Percentiles rank a stretch among this genome's conserved stretches.
Evolutionary conservation across 176 grass and related monocot genomes (phyloP).

Genomic region (Luzula sylvatica): DNA sequence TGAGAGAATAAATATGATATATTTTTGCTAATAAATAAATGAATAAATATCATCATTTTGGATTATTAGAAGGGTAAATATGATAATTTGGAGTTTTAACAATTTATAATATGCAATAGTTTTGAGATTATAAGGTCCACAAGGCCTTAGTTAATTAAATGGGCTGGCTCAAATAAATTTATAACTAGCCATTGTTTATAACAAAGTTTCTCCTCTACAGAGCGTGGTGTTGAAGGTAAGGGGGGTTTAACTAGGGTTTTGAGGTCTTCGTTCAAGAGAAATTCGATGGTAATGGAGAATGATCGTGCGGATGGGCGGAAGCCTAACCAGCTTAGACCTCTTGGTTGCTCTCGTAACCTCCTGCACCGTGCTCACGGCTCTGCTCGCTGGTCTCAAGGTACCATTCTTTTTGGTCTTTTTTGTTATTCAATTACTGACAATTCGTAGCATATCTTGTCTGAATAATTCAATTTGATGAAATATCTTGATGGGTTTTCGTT

Average conservation of each 20-base stretch:
- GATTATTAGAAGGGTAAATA: too few relatives aligned
- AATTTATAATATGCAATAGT: too few relatives aligned
- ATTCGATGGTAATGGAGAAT: conserved; percentile 22
- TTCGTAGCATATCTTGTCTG: neutral
- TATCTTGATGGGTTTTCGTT: too few relatives aligned
- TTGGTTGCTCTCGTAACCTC: conserved; percentile 60
- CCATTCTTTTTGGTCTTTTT: neutral
- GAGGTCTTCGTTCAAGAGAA: neutral
- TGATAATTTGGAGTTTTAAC: too few relatives aligned
- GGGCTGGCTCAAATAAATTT: too few relatives aligned
- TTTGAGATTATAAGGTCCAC: neutral
- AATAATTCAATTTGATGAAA: neutral
- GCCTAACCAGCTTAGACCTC: conserved; percentile 55
- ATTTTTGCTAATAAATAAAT: too few relatives aligned
- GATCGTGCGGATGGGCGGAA: conserved; percentile 42
- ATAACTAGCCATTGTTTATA: too few relatives aligned
- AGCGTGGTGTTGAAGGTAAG: too few relatives aligned
- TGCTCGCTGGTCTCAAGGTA: conserved; percentile 78
- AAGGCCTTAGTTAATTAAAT: too few relatives aligned
- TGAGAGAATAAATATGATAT: too few relatives aligned
- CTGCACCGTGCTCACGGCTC: conserved; percentile 78
- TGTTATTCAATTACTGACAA: neutral
- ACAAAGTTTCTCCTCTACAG: too few relatives aligned
- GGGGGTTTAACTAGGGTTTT: conserved; percentile 24
- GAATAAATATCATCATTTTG: too few relatives aligned